Conservation (phyloP, 2,329 filamentous ascomycete species). For the Purpureocillium takamizusanense region DNA sequence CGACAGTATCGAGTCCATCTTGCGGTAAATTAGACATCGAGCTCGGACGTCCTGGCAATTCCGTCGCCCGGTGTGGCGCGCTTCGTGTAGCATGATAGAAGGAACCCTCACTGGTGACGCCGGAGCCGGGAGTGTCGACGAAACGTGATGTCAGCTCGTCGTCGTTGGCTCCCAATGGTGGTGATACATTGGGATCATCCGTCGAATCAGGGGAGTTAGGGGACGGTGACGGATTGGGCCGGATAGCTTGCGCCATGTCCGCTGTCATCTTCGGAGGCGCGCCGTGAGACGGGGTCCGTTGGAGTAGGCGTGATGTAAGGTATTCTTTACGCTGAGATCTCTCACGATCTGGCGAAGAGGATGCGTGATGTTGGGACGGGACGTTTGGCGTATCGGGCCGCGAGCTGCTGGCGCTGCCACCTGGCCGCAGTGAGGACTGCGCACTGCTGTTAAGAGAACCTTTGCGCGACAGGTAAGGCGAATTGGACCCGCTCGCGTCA, state of each 20-base stretch:
- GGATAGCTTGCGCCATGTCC: slow-evolving; percentile 35
- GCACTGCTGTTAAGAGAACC: slow-evolving; percentile 41
- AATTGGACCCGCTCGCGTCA: slow-evolving; percentile 55
- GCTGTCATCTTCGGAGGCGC: slow-evolving; percentile 57
- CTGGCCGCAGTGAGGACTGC: slow-evolving; percentile 34
- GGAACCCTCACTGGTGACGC: slow-evolving; percentile 40
- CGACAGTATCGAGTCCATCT: slow-evolving; percentile 12
- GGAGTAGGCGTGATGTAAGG: slow-evolving; percentile 58
- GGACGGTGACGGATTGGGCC: slow-evolving; percentile 25
- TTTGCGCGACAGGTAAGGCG: slow-evolving; percentile 41
- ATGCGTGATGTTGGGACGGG: slow-evolving; percentile 6
- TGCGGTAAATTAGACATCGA: slow-evolving; percentile 29
- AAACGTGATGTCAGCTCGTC: slow-evolving; percentile 51
- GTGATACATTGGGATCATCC: slow-evolving; percentile 16
- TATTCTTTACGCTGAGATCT: slow-evolving; percentile 50
- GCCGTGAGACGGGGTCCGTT: slow-evolving; percentile 52
- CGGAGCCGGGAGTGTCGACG: slow-evolving; percentile 41
- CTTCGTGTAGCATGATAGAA: slow-evolving; percentile 33
- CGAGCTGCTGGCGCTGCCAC: slow-evolving; percentile 21
- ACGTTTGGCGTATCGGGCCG: slow-evolving; percentile 25
- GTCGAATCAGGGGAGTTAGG: too few relatives aligned
- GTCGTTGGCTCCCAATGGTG: slow-evolving; percentile 23
- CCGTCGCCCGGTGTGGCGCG: slow-evolving; percentile 20
- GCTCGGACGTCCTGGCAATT: slow-evolving; percentile 28
- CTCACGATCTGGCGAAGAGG: slow-evolving; percentile 27